phyloP scores from a whole-genome alignment of 768 basidiomycete genomes.

The Pleurotus djamor region DNA sequence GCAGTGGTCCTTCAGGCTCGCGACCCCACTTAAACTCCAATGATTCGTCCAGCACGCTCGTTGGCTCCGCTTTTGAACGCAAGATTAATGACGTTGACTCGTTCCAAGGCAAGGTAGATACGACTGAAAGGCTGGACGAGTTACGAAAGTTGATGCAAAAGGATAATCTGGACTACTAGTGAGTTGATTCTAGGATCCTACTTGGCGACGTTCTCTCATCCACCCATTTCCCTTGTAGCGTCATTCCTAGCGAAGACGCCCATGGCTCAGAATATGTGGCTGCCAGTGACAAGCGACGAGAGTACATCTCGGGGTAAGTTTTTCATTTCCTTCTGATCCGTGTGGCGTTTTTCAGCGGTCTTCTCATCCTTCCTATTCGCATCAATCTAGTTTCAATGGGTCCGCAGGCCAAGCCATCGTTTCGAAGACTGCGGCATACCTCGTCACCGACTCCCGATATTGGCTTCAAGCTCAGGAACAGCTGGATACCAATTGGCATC shows the following conservation, averaged over 20 bases:
- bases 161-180: constrained; percentile 77
- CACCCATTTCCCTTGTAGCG: constrained; percentile 32
- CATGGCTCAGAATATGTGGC: constrained; percentile 85
- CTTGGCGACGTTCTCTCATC: neutral
- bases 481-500: constrained; percentile 70
- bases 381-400: constrained; percentile 49
- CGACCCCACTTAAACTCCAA: constrained; percentile 46
- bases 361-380: constrained; percentile 29
- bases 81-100: constrained; percentile 66
- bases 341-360: constrained; percentile 29
- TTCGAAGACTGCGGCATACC: constrained; percentile 63
- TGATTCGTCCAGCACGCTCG: constrained; percentile 69
- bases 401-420: constrained; percentile 73
- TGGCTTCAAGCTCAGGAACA: constrained; percentile 77
- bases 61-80: constrained; percentile 71
- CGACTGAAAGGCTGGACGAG: constrained; percentile 55
- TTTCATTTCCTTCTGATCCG: neutral
- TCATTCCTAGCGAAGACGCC: constrained; percentile 79
- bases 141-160: constrained; percentile 66
- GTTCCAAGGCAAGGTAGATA: constrained; percentile 52
- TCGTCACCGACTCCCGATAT: constrained; percentile 80
- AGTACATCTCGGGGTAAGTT: constrained; percentile 77
- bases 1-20: constrained; percentile 23
- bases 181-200: constrained; percentile 22
- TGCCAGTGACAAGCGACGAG: constrained; percentile 69